Evolutionary conservation across 805 yeast genomes (phyloP), one percentile per base, ranked within the genome.

Genomic region (Yamadazyma nakazawae): DNA sequence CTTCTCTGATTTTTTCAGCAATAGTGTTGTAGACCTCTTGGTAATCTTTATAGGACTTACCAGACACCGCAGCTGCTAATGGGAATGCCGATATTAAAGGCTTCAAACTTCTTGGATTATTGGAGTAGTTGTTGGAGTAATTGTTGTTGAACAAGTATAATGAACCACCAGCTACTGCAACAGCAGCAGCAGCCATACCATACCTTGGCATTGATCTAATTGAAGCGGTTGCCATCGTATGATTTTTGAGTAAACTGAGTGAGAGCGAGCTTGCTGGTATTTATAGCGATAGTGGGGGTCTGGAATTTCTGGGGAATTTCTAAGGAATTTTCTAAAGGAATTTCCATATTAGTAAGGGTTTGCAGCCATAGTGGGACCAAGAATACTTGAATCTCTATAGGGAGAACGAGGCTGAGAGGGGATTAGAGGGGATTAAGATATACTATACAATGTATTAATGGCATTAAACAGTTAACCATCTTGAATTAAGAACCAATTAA

Each of bases 1-100:
- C 53, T 12, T 81, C 87, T 52, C 75, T 71, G 19, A 86, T 61
- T 62, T 75, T 77, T 36, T 59, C 61, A 31, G 84, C 97, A 76
- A 80, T 88, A 53, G 81, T 94, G 68, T 80, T 83, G 68, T 82
- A 92, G 50, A 80, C 80, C 49, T 70, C 57, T 64, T 77, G 90
- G 61, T 77, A 90, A 53, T 85, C 88, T 11, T 73, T 70, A 43
- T 59, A 64, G 3, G 68, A 54, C 56, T 70, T 58, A 6, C 58
- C 68, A 6, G 68, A 62, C 11, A 74, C 73, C 24, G 68, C 54
- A 8, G 67, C 57, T 7, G 75, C 67, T n/a, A 47, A 47, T 40
- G 63, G 60, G 41, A 61, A 55, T 14, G 36, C 43, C 9, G 47
- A 41, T 12, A 36, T 10, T 13, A 43, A 37, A 13, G 40, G 38